Evolutionary conservation across 1,284 basidiomycete genomes (phyloP), one percentile per base, ranked within the genome.

Genomic region (Tausonia pullulans): DNA sequence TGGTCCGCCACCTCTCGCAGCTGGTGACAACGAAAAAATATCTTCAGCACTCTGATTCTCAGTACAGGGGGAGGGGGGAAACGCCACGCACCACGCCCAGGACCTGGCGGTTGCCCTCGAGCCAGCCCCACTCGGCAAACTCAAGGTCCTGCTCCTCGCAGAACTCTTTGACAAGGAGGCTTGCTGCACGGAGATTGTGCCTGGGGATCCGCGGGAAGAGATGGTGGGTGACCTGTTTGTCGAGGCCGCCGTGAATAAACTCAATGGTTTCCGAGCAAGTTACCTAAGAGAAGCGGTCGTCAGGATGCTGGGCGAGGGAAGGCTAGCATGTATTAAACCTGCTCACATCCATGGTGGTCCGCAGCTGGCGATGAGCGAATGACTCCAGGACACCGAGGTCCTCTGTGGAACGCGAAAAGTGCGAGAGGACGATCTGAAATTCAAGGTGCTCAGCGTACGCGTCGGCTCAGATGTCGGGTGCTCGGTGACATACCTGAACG

Each of bases 161-260:
- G 71, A 88, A 97, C 67, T 88, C 83, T 73, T 91, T 89, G 62
- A 94, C 91, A 63, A 95, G 79, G 60, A 83, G 69, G 69, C 87
- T 88, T 0, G 92, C 90, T 65, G 83, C 81, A 50, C 85, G 84
- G 60, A 98, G 81, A 73, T 97, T 95, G 79, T 98, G 95, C 43
- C 96, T 81, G 2, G 96, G 96, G 2, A 98, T 79, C 39, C 96
- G 86, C 7, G 95, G 96, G 79, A 98, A 97, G 66, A 98, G 82
- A 76, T 98, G 96, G 73, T 98, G 95, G 4, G 95, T 92, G 51
- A 98, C 92, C 76, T 98, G 95, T 58, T 98, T 85, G 72, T 98
- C 92, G 40, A 84, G 73, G 85, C 83, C 95, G 43, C 95, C 95
- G 73, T 98, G 95, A 44, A 98, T 77, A 72, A 93, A 97, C 68